Evolutionary conservation across 2,329 filamentous ascomycete genomes (phyloP).

Genomic region (Capronia americana): DNA sequence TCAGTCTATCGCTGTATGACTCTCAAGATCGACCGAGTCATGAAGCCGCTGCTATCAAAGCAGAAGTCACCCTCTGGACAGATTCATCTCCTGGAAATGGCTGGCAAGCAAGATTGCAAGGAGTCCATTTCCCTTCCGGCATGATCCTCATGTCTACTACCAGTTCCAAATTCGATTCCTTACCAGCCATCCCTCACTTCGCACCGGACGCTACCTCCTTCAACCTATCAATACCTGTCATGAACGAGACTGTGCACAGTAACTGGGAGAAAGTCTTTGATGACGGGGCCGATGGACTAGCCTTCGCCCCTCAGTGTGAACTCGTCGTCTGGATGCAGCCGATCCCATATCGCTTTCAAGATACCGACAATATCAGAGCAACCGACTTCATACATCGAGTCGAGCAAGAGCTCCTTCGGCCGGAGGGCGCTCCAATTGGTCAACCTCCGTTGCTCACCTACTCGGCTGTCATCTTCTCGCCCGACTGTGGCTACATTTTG

Average conservation of each 20-base stretch:
- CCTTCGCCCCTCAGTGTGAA: constrained; percentile 77
- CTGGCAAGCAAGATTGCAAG: constrained; percentile 81
- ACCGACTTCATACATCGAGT: constrained; percentile 55
- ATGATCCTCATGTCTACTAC: constrained; percentile 83
- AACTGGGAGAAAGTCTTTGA: constrained; percentile 58
- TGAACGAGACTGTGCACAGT: constrained; percentile 74
- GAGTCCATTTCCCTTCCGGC: constrained; percentile 85
- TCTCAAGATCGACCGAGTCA: constrained; percentile 48
- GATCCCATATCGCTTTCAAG: constrained; percentile 46
- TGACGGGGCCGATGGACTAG: constrained; percentile 58
- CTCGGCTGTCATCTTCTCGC: constrained; percentile 68
- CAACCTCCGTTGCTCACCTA: constrained; percentile 60
- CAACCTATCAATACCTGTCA: constrained; percentile 64
- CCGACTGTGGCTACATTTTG: constrained; percentile 70
- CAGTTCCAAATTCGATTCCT: constrained; percentile 91
- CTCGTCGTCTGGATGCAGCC: constrained; percentile 83
- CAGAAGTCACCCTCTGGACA: constrained; percentile 75
- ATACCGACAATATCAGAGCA: constrained; percentile 40
- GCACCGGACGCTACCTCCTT: constrained; percentile 65
- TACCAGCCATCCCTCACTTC: constrained; percentile 88
- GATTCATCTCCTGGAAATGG: constrained; percentile 71
- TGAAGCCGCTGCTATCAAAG: constrained; percentile 61
- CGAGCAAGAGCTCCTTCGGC: constrained; percentile 65
- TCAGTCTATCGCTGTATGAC: constrained; percentile 72
- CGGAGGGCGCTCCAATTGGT: constrained; percentile 62